These are phyloP conservation scores for Curvularia sp. DNA, from an alignment of 2,329 filamentous ascomycete species.

Conservation along the genomic window DNA sequence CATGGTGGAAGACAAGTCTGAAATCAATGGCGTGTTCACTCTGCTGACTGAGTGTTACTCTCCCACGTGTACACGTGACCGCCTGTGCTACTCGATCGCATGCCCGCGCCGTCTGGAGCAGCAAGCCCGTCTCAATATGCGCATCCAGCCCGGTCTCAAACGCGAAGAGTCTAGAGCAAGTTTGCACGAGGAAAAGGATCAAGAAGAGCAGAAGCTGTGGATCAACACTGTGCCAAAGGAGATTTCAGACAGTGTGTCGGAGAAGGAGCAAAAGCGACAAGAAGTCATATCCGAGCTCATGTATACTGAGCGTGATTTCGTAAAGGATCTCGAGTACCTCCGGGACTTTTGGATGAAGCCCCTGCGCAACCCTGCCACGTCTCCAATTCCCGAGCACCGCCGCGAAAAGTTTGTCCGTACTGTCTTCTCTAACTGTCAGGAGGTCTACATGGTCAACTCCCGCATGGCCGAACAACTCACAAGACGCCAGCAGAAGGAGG, in stretches of 20 bases:
- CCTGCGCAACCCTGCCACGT: slow-evolving; percentile 71
- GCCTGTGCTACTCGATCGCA: slow-evolving; percentile 96
- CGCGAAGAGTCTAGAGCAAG: slow-evolving; percentile 72
- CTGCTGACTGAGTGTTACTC: slow-evolving; percentile 97
- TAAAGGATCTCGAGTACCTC: slow-evolving; percentile 97
- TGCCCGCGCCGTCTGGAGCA: slow-evolving; percentile 93
- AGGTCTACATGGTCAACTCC: slow-evolving; percentile 91
- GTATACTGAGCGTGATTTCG: slow-evolving; percentile 98
- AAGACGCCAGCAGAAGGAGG: slow-evolving; percentile 85
- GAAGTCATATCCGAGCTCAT: slow-evolving; percentile 98
- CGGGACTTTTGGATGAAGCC: slow-evolving; percentile 99
- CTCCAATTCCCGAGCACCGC: slow-evolving; percentile 86
- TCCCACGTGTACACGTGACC: slow-evolving; percentile 93
- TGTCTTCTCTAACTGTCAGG: slow-evolving; percentile 95
- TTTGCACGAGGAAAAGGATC: slow-evolving; percentile 85
- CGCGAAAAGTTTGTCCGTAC: slow-evolving; percentile 90
- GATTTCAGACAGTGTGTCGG: slow-evolving; percentile 85
- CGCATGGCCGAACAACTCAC: slow-evolving; percentile 88
- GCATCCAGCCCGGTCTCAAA: slow-evolving; percentile 87
- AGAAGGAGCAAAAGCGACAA: slow-evolving; percentile 95
- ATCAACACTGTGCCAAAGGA: slow-evolving; percentile 98
- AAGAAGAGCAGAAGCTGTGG: slow-evolving; percentile 98
- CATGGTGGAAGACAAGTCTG: slow-evolving; percentile 81
- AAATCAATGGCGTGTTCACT: slow-evolving; percentile 96
- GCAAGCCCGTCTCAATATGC: slow-evolving; percentile 90